Evolutionary conservation across 805 yeast species (phyloP).

Genomic region (Kuraishia borneana): DNA sequence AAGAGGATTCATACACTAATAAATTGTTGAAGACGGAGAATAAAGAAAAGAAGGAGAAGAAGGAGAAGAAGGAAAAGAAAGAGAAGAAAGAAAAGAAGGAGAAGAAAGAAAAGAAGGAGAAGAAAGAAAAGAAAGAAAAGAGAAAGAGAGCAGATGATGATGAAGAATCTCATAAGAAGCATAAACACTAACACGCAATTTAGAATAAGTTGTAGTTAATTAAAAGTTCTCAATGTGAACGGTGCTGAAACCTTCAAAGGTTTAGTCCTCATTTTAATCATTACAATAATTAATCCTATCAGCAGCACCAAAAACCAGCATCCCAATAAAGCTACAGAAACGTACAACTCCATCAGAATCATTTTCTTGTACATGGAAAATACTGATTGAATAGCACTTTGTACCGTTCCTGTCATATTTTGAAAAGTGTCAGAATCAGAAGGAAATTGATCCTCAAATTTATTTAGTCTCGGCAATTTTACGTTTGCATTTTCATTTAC

Average conservation of each 20-base stretch:
- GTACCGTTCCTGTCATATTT: constrained; percentile 14
- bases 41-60: constrained; percentile 17
- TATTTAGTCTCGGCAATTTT: constrained; percentile 42
- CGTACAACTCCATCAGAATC: constrained; percentile 31
- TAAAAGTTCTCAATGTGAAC: background rate
- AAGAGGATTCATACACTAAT: constrained; percentile 38
- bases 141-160: constrained; percentile 2
- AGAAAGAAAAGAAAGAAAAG: constrained; percentile 6
- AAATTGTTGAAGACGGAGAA: constrained; percentile 18
- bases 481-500: constrained; percentile 51
- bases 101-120: constrained; percentile 6
- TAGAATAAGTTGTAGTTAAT: no score
- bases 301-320: constrained; percentile 36
- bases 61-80: constrained; percentile 17
- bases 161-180: constrained; percentile 1
- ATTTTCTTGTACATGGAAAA: constrained; percentile 22
- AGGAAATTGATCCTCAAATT: constrained; percentile 7
- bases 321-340: constrained; percentile 30
- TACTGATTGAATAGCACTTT: constrained; percentile 13
- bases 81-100: constrained; percentile 16
- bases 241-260: background rate
- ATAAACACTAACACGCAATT: background rate
- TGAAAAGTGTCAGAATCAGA: constrained; percentile 7
- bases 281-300: background rate
- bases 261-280: background rate